Conservation (phyloP, 1,284 basidiomycete genomes). For the Microbotryum intermedium region DNA sequence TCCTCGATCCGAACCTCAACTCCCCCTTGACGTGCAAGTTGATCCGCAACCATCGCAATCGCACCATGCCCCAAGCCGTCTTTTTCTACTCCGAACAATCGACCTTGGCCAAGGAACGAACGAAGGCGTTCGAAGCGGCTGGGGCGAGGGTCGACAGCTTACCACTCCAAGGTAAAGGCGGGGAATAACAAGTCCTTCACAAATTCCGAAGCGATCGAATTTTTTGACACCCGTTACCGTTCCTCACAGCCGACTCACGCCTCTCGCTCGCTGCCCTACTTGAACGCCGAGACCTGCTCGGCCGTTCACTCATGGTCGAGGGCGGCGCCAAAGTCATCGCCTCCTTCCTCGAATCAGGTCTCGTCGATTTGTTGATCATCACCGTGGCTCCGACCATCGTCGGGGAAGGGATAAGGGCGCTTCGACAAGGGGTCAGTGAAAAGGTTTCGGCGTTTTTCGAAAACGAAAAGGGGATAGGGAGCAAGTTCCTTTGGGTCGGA, state of each 20-base stretch:
- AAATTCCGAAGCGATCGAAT: no score
- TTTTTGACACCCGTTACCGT: neutral
- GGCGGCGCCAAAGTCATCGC: conserved; percentile 78
- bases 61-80: conserved; percentile 64
- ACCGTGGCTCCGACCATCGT: conserved; percentile 75
- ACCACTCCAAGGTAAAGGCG: no score
- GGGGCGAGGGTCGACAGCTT: conserved; percentile 47
- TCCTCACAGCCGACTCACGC: neutral
- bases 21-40: conserved; percentile 63
- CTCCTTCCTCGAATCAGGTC: conserved; percentile 54
- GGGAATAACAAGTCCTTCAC: no score
- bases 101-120: conserved; percentile 30
- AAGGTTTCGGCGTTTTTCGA: no score
- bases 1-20: conserved; percentile 69
- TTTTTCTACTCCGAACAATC: conserved; percentile 49
- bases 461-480: no score
- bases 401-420: conserved; percentile 58
- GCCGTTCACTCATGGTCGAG: conserved; percentile 77
- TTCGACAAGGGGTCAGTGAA: conserved; percentile 32
- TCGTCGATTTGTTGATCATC: conserved; percentile 65
- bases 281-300: neutral
- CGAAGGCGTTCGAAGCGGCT: conserved; percentile 36
- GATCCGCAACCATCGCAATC: conserved; percentile 54
- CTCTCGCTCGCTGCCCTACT: neutral
- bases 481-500: no score